These are phyloP conservation scores for Diaporthe vaccinii DNA, from an alignment of 2,329 filamentous ascomycete genomes.

Conservation along the genomic window DNA sequence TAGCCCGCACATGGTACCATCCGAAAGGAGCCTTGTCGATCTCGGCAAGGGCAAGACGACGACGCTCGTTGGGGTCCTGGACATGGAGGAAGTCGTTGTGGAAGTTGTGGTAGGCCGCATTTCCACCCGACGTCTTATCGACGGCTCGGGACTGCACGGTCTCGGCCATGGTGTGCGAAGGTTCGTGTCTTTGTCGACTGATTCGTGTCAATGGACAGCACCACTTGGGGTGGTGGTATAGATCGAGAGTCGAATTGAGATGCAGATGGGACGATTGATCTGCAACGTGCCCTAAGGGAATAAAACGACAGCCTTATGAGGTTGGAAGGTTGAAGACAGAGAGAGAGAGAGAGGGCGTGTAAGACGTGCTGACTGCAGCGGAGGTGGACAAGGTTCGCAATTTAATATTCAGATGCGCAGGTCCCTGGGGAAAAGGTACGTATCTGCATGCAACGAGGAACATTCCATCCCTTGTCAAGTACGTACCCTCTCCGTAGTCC, in stretches of 20 bases:
- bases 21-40: conserved; percentile 86
- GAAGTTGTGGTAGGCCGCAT: conserved; percentile 82
- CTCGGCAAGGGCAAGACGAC: conserved; percentile 83
- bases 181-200: background rate
- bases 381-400: conserved; percentile 27
- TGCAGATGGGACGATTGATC: conserved; percentile 2
- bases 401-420: conserved; percentile 32
- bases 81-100: conserved; percentile 78
- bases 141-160: conserved; percentile 36
- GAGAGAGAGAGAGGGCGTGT: background rate
- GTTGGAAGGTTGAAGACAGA: conserved; percentile 14
- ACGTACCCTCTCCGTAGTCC: background rate
- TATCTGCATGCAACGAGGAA: conserved; percentile 18
- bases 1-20: conserved; percentile 86
- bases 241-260: background rate
- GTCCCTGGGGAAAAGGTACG: conserved; percentile 6
- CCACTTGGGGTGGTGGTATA: background rate
- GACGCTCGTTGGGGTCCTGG: conserved; percentile 81
- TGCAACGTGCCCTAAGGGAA: background rate
- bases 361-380: conserved; percentile 10
- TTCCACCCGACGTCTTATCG: conserved; percentile 72
- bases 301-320: background rate
- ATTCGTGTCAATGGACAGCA: background rate
- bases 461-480: conserved; percentile 13
- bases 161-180: conserved; percentile 42